These are phyloP conservation scores for Vanrija pseudolonga DNA, from an alignment of 1,284 basidiomycete genomes.

Conservation along the genomic window DNA sequence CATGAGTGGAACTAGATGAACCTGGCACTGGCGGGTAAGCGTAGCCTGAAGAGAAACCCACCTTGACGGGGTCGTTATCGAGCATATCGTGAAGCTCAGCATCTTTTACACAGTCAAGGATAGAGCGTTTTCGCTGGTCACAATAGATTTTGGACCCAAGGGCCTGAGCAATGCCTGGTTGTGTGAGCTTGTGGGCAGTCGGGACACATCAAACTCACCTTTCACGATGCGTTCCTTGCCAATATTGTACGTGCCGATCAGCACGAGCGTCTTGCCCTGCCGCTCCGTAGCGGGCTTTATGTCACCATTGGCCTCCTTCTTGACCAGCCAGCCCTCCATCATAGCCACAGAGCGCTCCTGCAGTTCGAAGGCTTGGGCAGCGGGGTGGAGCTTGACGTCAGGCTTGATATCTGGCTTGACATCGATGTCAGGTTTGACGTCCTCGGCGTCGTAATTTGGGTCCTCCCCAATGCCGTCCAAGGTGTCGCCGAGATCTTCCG, in stretches of 20 bases:
- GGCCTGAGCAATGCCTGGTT: slow-evolving; percentile 72
- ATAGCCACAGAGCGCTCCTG: slow-evolving; percentile 36
- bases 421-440: slow-evolving; percentile 6
- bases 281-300: too few relatives aligned
- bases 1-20: slow-evolving; percentile 81
- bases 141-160: slow-evolving; percentile 85
- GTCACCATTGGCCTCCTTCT: slow-evolving; percentile 27
- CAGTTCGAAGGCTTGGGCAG: slow-evolving; percentile 2
- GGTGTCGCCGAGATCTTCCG: slow-evolving; percentile 15
- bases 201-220: slow-evolving; percentile 56
- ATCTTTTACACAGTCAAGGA: slow-evolving; percentile 77
- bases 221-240: slow-evolving; percentile 97
- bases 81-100: slow-evolving; percentile 74
- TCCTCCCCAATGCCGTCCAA: slow-evolving; percentile 31
- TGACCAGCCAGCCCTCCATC: slow-evolving; percentile 52
- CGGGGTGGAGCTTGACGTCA: slow-evolving; percentile 1
- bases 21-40: slow-evolving; percentile 56
- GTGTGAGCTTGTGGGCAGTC: not conserved
- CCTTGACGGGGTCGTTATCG: slow-evolving; percentile 66
- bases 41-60: slow-evolving; percentile 10
- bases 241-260: slow-evolving; percentile 93
- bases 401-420: slow-evolving; percentile 4
- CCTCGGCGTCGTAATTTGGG: slow-evolving; percentile 29
- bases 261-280: slow-evolving; percentile 57
- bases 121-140: slow-evolving; percentile 72